Base-by-base conservation (phyloP, 129 eudicot genomes). In the Arctium minus region DNA sequence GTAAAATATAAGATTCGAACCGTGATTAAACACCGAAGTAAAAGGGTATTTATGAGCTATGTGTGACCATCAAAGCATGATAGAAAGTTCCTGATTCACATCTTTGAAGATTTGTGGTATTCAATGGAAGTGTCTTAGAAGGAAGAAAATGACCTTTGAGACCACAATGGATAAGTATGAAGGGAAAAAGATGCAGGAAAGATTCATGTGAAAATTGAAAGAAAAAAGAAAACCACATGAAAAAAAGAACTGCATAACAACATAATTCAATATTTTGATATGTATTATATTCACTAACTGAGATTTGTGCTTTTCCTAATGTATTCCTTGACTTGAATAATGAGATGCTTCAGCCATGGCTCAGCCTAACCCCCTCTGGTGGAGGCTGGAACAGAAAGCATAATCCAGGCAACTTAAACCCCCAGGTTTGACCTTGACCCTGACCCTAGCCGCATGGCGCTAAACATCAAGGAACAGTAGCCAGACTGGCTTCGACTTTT, bases 21-120 rank as follows among this genome's bases (percentile, higher is more conserved):
- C 72, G 65, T 65, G 76, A 84, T 72, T 64, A 65, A 31, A 72
- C n/a, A 73, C 79, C 6, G 33, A 72, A 48, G 40, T 30, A 60
- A 72, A 72, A 84, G 84, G 87, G 87, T 73, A 84, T 79, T 44
- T 65, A 65, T 6, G 69, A 67, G 77, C 6, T 15, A 35, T 79
- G 80, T 64, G 77, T 35, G 84, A 84, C 87, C 87, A 35, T 73
- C 80, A 79, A 78, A 84, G 87, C 80, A 84, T 84, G 87, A 73
- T 73, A 73, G 72, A 56, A 84, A 84, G 83, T 69, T 72, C 80
- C 37, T 39, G 40, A 75, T 79, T 79, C 80, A 84, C 84, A 79
- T 79, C 84, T 79, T 79, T 74, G 87, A 79, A 84, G 76, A 84
- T 84, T 73, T 84, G 87, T 84, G 84, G 87, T 84, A 84, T 79